phyloP scores from a whole-genome alignment of 495 filamentous ascomycete species.

The Letharia lupina region DNA sequence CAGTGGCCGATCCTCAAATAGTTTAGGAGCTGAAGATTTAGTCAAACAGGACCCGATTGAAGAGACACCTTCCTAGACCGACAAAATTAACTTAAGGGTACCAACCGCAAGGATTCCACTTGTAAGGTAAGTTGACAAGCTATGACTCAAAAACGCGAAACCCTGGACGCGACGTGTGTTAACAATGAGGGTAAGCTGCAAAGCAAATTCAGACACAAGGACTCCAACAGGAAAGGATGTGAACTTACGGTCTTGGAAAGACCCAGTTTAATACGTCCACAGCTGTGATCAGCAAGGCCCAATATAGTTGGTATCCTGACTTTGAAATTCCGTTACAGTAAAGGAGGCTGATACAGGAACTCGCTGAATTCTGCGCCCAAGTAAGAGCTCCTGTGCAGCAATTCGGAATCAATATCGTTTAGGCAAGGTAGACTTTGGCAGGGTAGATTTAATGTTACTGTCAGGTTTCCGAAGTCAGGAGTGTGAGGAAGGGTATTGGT shows the following conservation, averaged over 20 bases:
- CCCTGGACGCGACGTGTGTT: conserved; percentile 5
- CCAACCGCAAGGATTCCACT: neutral
- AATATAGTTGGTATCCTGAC: neutral
- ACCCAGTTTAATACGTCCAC: neutral
- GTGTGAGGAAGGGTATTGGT: neutral
- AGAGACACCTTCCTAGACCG: neutral
- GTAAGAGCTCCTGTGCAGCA: neutral
- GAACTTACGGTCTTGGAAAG: neutral
- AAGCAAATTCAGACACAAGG: neutral
- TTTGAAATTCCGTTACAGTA: neutral
- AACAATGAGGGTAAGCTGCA: neutral
- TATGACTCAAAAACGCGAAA: neutral
- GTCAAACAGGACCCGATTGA: neutral
- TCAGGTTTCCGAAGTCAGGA: neutral
- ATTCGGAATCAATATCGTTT: neutral
- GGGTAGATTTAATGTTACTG: neutral
- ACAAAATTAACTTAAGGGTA: neutral
- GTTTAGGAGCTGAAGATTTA: neutral
- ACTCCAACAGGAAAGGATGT: neutral
- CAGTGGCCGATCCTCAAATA: neutral
- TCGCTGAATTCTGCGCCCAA: neutral
- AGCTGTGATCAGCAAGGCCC: neutral
- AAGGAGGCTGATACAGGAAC: neutral
- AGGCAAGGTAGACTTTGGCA: neutral
- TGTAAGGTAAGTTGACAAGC: neutral